Conservation (phyloP, 1,139 yeast genomes). For the Hyphopichia fennica region DNA sequence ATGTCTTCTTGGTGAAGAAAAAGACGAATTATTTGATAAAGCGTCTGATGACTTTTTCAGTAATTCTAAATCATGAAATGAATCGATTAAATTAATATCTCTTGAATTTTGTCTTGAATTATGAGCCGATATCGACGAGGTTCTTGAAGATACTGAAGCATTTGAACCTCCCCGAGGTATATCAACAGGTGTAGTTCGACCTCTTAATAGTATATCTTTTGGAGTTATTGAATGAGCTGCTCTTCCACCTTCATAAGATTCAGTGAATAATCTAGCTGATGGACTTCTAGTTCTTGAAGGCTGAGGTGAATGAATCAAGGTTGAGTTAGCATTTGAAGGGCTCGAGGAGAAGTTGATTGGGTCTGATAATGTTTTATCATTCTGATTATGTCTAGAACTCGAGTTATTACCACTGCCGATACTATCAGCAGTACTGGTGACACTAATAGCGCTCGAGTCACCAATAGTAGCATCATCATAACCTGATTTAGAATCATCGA, state of each 20-base stretch:
- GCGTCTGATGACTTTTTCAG: conserved; percentile 15
- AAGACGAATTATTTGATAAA: conserved; percentile 31
- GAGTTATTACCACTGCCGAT: neutral
- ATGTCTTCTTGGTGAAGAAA: conserved; percentile 54
- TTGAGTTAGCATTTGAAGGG: conserved; percentile 4
- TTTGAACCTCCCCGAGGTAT: conserved; percentile 12
- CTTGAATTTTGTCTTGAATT: conserved; percentile 16
- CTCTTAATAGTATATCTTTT: conserved; percentile 37
- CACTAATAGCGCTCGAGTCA: neutral
- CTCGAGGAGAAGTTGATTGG: conserved; percentile 2
- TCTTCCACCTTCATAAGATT: conserved; percentile 30
- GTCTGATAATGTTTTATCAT: conserved; percentile 10
- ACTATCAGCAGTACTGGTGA: neutral
- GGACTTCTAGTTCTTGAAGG: conserved; percentile 35
- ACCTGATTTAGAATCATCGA: neutral
- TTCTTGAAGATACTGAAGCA: conserved; percentile 18
- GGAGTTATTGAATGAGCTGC: conserved; percentile 34
- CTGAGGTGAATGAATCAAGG: conserved; percentile 28
- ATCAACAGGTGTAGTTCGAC: conserved; percentile 19
- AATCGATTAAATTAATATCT: conserved; percentile 21
- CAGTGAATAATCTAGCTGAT: conserved; percentile 34
- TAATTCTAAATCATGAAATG: conserved; percentile 31
- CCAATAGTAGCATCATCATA: neutral
- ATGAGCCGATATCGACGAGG: conserved; percentile 14
- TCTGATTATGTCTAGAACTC: no score